Base-by-base conservation (phyloP, 2,329 filamentous ascomycete species). In the Huntiella savannae region DNA sequence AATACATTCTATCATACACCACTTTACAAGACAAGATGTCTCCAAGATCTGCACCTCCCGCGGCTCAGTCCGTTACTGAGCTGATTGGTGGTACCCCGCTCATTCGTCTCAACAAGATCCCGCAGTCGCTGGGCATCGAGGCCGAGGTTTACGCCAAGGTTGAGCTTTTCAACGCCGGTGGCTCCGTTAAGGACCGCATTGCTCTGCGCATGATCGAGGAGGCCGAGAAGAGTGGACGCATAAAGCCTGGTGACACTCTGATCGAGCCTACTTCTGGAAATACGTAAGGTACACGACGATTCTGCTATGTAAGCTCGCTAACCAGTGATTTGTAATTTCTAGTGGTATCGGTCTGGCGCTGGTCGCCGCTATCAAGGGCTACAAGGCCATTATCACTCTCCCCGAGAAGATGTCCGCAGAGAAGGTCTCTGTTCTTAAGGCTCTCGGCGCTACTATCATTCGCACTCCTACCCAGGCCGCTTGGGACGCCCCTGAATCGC, bases 401-500 rank as follows among this genome's bases (percentile, higher is more conserved):
- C 91, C 91, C 44, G 91, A 98, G 67, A 98, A 98, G 71, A 98
- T 98, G 91, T 95, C 86, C 1, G 82, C 86, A 41, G 91, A 98
- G 65, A 98, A 98, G 65, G 91, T 98, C 35, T 82, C 88, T 2
- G 91, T 98, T 22, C 72, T 98, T 51, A 82, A 86, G 55, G 88
- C 91, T 28, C 73, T 98, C 45, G 88, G 88, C 53, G 91, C 91
- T 37, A 95, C 92, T 58, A 96, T 98, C 63, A 95, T 98, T 61
- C 80, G 91, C 46, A 98, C 91, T 3, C 91, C 91, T 17, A 98
- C 87, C 33, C 85, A 93, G 63, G 91, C 91, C 34, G 88, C 91
- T 37, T 96, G 77, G 69, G 91, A 98, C 63, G 79, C 77, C 35
- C 91, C 91, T 47, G 91, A 98, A 66, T 92, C 83, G 47, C 91